These are phyloP conservation scores for Acer campestre DNA, from an alignment of 345 rosid genomes.

Conservation along the genomic window DNA sequence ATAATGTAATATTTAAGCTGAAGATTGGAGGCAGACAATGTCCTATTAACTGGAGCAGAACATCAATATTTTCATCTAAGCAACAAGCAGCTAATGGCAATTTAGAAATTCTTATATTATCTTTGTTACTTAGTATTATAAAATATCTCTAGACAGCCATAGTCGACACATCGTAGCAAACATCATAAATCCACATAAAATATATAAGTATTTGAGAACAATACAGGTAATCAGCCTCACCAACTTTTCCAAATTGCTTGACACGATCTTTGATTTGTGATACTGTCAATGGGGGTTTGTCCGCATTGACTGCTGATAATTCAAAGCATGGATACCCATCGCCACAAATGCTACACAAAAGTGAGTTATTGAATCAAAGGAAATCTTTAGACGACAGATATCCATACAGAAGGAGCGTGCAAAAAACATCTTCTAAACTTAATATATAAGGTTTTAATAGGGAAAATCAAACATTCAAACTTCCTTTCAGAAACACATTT, in stretches of 20 bases:
- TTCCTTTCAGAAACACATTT: background rate
- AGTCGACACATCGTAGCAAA: background rate
- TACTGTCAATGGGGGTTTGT: slow-evolving; percentile 81
- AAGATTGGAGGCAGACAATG: background rate
- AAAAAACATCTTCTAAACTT: background rate
- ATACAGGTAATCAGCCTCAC: slow-evolving; percentile 44
- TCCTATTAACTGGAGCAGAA: background rate
- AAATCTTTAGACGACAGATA: background rate
- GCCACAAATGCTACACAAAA: slow-evolving; percentile 57
- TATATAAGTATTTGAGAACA: background rate
- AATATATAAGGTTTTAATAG: background rate
- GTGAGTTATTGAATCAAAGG: slow-evolving; percentile 20
- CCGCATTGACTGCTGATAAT: slow-evolving; percentile 88
- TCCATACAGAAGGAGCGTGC: background rate
- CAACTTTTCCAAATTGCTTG: slow-evolving; percentile 68
- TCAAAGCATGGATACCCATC: slow-evolving; percentile 89
- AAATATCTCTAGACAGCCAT: background rate
- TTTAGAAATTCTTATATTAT: background rate
- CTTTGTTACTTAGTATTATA: background rate
- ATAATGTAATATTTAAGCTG: background rate
- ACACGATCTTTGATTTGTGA: slow-evolving; percentile 74
- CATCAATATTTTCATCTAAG: background rate
- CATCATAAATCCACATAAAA: slow-evolving; percentile 1
- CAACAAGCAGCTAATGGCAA: background rate
- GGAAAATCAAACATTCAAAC: background rate